Conservation (phyloP, 1,284 basidiomycete genomes). For the Trichosporon faecale region DNA sequence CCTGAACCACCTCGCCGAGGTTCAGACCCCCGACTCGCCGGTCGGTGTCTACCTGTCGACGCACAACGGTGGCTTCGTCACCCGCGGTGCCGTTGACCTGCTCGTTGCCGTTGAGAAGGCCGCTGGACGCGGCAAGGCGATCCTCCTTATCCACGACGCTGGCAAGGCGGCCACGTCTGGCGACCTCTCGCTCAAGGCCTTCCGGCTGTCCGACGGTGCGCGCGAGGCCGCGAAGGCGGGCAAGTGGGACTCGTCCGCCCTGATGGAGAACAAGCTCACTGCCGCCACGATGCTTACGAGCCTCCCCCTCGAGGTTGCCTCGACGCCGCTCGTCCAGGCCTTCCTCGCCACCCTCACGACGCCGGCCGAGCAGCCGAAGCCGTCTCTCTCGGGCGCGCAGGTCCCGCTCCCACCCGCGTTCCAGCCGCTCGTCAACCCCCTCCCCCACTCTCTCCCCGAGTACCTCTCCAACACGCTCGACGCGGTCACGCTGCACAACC, state of each 20-base stretch:
- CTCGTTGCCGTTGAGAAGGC: constrained; percentile 70
- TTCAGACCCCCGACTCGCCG: constrained; percentile 89
- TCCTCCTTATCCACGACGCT: constrained; percentile 84
- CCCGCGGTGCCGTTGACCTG: constrained; percentile 82
- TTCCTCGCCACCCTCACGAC: constrained; percentile 73
- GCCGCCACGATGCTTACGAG: constrained; percentile 87
- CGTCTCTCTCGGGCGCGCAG: constrained; percentile 39
- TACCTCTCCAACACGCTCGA: constrained; percentile 76
- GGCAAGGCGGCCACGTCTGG: constrained; percentile 65
- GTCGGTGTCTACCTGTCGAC: constrained; percentile 96
- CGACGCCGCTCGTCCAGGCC: constrained; percentile 77
- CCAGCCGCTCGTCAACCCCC: constrained; percentile 53
- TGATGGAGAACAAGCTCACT: constrained; percentile 80
- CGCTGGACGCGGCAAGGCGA: constrained; percentile 66
- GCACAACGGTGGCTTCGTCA: constrained; percentile 85
- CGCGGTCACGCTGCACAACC: constrained; percentile 77
- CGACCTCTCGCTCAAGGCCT: constrained; percentile 87
- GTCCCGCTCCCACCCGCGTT: constrained; percentile 56
- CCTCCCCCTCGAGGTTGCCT: constrained; percentile 83
- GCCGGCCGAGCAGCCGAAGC: constrained; percentile 38
- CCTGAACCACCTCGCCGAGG: constrained; percentile 56
- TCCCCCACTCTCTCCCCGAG: constrained; percentile 55
- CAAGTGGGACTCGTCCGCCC: constrained; percentile 83
- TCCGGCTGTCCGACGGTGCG: constrained; percentile 78
- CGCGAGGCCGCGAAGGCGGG: constrained; percentile 78